Conservation (phyloP, 1,284 basidiomycete genomes). For the Melampsora americana region DNA sequence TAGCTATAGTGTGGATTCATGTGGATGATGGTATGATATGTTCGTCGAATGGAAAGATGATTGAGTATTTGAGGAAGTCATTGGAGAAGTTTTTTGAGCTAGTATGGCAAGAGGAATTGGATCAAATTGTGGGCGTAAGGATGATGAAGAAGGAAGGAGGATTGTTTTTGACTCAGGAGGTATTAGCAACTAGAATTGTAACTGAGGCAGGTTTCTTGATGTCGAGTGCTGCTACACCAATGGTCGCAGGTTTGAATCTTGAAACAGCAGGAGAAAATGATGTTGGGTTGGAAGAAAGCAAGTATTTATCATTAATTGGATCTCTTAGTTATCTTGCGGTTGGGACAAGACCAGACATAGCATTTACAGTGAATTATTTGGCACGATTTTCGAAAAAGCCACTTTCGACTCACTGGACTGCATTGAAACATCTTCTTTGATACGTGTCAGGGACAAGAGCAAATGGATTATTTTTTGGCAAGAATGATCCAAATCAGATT, state of each 20-base stretch:
- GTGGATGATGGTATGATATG: slow-evolving; percentile 14
- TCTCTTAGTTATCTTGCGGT: neutral
- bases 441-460: neutral
- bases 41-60: neutral
- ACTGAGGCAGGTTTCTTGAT: neutral
- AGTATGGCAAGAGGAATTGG: neutral
- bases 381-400: neutral
- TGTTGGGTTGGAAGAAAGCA: neutral
- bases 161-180: neutral
- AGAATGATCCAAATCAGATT: no score
- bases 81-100: neutral
- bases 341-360: neutral
- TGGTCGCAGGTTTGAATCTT: neutral
- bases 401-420: neutral
- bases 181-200: neutral
- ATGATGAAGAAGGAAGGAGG: neutral
- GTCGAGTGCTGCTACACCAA: neutral
- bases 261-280: neutral
- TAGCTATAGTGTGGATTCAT: slow-evolving; percentile 2
- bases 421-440: neutral
- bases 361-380: neutral
- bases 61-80: neutral
- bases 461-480: neutral
- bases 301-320: neutral
- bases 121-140: slow-evolving; percentile 9